Base-by-base conservation (phyloP, 805 yeast genomes). In the Saccharomyces kudriavzevii region DNA sequence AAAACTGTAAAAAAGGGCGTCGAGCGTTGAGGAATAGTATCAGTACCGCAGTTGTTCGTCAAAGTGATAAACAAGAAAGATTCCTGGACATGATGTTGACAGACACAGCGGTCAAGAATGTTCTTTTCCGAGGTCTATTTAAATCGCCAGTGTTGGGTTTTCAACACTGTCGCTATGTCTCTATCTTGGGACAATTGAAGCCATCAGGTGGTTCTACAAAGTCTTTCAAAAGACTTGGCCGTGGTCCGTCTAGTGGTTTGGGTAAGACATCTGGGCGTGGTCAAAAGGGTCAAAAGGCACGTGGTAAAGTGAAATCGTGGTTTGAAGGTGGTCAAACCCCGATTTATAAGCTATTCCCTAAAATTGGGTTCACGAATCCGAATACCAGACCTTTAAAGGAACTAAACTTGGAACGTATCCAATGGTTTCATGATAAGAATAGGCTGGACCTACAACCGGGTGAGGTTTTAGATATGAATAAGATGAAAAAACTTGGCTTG, bases 301-400 rank as follows among this genome's bases (percentile, higher is more conserved):
- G 98, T 73, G 87, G 92, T 40, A 81, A 84, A 45, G 92, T 92
- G 29, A 92, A 90, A 53, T 81, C 86, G 55, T 89, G 96, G 92
- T 89, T 92, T 68, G 99, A 94, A 76, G 99, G 99, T 82, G 98
- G 99, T 69, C 99, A 94, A 70, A 94, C 98, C 1, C 98, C 97
- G 26, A 82, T 85, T 66, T 82, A 83, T 70, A 80, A 87, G 70
- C 74, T 87, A 60, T 83, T 89, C 71, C 96, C 97, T 60, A 92
- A 92, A 68, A 76, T 85, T 56, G 98, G 98, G 8, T 90, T 90
- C 74, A 82, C 80, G 62, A 81, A 89, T 68, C 80, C 78, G 26
- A 82, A 79, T 62, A 78, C 78, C 49, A 71, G 71, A 55, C 77
- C 77, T 13, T 72, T 81, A 60, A 72, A 75, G 49, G 82, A 80